Evolutionary conservation across 2,329 filamentous ascomycete species (phyloP), one percentile per base, ranked within the genome.

Genomic region (Capronia epimyces): DNA sequence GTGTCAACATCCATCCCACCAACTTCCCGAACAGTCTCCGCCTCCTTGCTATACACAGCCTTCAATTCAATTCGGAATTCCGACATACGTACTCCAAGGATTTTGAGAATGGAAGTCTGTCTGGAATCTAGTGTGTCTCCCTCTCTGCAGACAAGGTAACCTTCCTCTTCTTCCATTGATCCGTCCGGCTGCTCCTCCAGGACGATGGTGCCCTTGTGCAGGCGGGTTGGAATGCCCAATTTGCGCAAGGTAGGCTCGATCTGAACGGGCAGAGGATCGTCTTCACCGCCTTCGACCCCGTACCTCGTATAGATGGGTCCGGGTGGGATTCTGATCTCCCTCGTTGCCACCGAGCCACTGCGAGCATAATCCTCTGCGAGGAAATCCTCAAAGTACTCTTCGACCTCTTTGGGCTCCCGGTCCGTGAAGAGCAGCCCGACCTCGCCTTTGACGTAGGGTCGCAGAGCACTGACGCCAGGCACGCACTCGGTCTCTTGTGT

Each of bases 371-470:
- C 93, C 63, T 86, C 82, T 61, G 87, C 84, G 13, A 79, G 71
- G 66, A 89, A 86, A 56, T 72, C 73, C 53, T 76, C 73, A 68
- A 98, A 90, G 75, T 89, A 90, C 45, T 80, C 71, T 55, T 80
- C 72, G 55, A 97, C 78, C 46, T 82, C 76, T 36, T 75, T 67
- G 21, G 84, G 82, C 25, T 79, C 71, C 62, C 89, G 86, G 72
- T 88, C 86, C 58, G 89, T 95, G 75, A 95, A 91, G 61, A 98
- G 78, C 32, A 98, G 80, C 50, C 93, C 93, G 53, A 96, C 88
- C 63, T 86, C 85, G 65, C 93, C 93, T 61, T 77, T 72, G 45
- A 97, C 77, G 75, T 87, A 80, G 40, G 75, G 74, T 16, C 79
- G 73, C 52, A 96, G 81, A 57, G 74, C 72, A 67, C 87, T 77